Conservation (phyloP, 306 rosid genomes). For the Oemleria cerasiformis region DNA sequence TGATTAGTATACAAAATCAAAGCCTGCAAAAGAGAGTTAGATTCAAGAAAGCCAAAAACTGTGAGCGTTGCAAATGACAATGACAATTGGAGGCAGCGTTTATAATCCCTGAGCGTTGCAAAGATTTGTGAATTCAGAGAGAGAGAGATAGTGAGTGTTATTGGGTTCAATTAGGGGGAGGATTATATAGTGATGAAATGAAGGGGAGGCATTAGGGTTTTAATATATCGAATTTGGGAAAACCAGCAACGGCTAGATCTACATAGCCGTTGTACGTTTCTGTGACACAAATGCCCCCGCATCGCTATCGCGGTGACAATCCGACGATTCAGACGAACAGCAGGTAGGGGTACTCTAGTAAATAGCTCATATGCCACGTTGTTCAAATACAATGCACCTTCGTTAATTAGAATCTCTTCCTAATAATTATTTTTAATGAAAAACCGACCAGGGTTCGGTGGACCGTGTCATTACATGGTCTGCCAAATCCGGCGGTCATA, state of each 20-base stretch:
- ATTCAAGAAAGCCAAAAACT: neutral
- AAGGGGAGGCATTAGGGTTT: conserved; percentile 10
- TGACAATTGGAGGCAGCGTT: neutral
- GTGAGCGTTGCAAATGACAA: neutral
- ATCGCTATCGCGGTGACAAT: neutral
- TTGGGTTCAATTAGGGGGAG: neutral
- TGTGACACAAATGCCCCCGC: conserved; percentile 24
- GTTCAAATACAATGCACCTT: neutral
- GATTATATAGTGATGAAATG: conserved; percentile 14
- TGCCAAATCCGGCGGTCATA: no score
- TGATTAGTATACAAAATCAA: neutral
- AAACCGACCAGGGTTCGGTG: no score
- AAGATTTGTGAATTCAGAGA: neutral
- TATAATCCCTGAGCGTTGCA: conserved; percentile 1
- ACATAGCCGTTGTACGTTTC: conserved; percentile 20
- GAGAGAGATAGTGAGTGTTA: neutral
- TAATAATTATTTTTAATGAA: no score
- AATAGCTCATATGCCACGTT: neutral
- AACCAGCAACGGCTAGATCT: conserved; percentile 22
- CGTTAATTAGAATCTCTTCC: no score
- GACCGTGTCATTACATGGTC: no score
- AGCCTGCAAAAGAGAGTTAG: conserved; percentile 16
- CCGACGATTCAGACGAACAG: neutral
- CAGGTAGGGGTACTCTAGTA: neutral
- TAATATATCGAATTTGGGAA: neutral